Evolutionary conservation across 2,329 filamentous ascomycete species (phyloP).

Genomic region (Calycina herbarum): DNA sequence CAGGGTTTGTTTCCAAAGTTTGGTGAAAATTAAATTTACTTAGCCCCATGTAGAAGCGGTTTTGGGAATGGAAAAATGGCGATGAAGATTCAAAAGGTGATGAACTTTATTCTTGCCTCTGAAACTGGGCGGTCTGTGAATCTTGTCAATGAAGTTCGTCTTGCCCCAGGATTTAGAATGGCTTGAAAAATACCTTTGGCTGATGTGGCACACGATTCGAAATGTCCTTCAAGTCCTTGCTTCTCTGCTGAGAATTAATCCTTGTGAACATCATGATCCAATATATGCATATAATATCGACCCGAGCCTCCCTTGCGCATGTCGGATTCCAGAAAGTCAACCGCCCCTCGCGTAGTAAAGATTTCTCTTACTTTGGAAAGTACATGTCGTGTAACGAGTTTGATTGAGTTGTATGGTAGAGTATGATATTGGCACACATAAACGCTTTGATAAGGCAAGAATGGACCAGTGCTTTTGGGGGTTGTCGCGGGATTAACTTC

Average conservation of each 20-base stretch:
- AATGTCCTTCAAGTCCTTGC: constrained; percentile 17
- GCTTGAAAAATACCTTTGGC: neutral
- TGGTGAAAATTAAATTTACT: neutral
- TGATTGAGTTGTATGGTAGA: neutral
- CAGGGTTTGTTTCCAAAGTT: neutral
- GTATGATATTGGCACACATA: neutral
- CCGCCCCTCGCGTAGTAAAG: no score
- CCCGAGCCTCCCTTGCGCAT: constrained; percentile 15
- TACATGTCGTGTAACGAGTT: constrained; percentile 23
- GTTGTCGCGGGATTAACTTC: constrained; percentile 5
- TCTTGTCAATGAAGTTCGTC: neutral
- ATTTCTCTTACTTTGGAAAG: neutral
- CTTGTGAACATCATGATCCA: constrained; percentile 32
- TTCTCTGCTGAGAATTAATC: constrained; percentile 19
- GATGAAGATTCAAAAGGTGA: neutral
- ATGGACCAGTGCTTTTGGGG: neutral
- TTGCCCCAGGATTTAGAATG: neutral
- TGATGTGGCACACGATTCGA: neutral
- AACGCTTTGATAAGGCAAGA: neutral
- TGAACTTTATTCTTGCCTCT: neutral
- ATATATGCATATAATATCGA: constrained; percentile 33
- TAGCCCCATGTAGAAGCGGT: neutral
- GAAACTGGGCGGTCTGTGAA: neutral
- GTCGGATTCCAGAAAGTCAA: constrained; percentile 6
- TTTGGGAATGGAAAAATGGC: neutral